Base-by-base conservation (phyloP, 768 basidiomycete genomes). In the Boletus speciosus region DNA sequence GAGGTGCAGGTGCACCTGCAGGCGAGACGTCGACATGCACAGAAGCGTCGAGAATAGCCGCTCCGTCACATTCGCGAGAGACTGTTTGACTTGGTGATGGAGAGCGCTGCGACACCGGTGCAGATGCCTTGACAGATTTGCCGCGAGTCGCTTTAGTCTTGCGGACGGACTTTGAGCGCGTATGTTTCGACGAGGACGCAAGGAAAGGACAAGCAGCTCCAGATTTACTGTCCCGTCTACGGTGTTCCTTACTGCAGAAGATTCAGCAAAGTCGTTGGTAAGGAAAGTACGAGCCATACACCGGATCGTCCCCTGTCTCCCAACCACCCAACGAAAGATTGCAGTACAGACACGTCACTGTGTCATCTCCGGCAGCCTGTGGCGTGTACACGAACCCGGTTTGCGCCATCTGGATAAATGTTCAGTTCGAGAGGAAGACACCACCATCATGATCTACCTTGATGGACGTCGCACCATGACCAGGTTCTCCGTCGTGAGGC, bases 311-410 rank as follows among this genome's bases (percentile, higher is more conserved):
- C 14, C 81, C 82, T 29, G 78, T 74, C 40, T 93, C 90, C 95
- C 95, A 98, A 1, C 90, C 92, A 51, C 85, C 84, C 3, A 96
- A 80, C 2, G 84, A 78, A 34, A 86, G 75, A 41, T 85, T 77
- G 66, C 95, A 98, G 64, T 93, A 93, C 5, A 93, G 74, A 70
- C 95, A 98, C 1, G 85, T 85, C 0, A 84, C 92, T 1, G 85
- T 82, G 68, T 98, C 95, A 60, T 91, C 87, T 4, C 79, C 85
- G 2, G 74, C 62, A 12, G 75, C 71, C 52, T 84, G 81, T 2
- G 93, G 90, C 1, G 84, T 85, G 66, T 80, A 91, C 0, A 91
- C 80, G 65, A 96, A 97, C 8, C 95, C 95, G 3, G 93, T 93
- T 60, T 81, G 82, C 0, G 94, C 89, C 81, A 98, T 86, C 94